Evolutionary conservation across 257 asterid genomes (phyloP), one percentile per base, ranked within the genome.

Genomic region (Petunia axillaris): DNA sequence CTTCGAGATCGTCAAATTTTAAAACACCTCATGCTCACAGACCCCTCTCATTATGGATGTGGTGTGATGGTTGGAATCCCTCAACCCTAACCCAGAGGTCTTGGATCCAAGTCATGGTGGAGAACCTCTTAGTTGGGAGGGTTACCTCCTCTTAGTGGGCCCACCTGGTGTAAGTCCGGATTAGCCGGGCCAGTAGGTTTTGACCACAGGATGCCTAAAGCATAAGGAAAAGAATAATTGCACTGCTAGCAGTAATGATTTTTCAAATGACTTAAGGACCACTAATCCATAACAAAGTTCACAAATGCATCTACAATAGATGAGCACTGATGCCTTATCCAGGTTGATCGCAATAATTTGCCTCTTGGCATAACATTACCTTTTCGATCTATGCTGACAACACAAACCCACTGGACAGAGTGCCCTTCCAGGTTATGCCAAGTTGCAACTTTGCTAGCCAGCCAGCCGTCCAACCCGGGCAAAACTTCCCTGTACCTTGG

Each of bases 401-500:
- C 86, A 85, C 94, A 88, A 80, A 94, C 81, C 98, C 98, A 94
- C 86, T 93, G 98, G 79, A 93, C 85, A 50, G 98, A 91, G 86
- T 88, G 88, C 63, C 98, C 98, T 87, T 90, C 98, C 37, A 87
- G 89, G 82, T 85, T 86, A 81, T 93, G 92, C 98, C 98, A 94
- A 52, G 89, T 85, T 80, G 89, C 77, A 77, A 94, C 85, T 89
- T 93, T 91, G 86, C 88, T 75, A 78, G 92, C 86, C 88, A 87
- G 91, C 98, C 98, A 94, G 81, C 89, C 85, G 77, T 91, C 98
- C 74, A 94, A 84, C 70, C 97, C 96, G 0, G 97, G 98, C n/a
- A 93, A 77, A 70, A 91, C 90, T 81, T 91, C 98, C 83, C 89
- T 88, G 87, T 89, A 91, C 80, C 81, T 80, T 41, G 96, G 95